phyloP scores from a whole-genome alignment of 371 early-diverging fungal species.

The Mucor sp. region DNA sequence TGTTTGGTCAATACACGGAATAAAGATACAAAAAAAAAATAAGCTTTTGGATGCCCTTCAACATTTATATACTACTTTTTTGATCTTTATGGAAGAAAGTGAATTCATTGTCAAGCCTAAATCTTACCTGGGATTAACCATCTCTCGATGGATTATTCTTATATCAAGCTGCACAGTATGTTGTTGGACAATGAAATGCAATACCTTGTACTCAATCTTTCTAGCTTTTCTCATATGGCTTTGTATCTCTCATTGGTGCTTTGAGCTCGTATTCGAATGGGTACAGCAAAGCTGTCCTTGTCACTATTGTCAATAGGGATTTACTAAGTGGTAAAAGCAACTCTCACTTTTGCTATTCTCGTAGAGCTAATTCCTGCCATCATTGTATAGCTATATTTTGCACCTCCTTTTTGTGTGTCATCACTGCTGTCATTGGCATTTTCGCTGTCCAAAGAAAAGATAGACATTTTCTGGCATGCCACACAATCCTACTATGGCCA shows the following conservation, averaged over 20 bases:
- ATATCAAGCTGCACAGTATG: neutral
- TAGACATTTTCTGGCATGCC: slow-evolving; percentile 19
- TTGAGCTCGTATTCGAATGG: neutral
- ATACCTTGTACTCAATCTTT: neutral
- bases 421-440: slow-evolving; percentile 24
- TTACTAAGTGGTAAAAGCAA: neutral
- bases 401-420: slow-evolving; percentile 18
- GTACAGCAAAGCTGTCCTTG: neutral
- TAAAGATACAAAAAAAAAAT: neutral
- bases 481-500: slow-evolving; percentile 20
- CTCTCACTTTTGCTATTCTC: neutral
- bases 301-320: slow-evolving; percentile 1
- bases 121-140: neutral
- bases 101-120: neutral
- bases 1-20: neutral
- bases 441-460: slow-evolving; percentile 19
- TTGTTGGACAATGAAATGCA: neutral
- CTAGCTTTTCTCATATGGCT: neutral
- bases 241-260: neutral
- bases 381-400: slow-evolving; percentile 16
- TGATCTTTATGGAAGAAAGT: neutral
- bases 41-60: neutral
- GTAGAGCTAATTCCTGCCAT: neutral
- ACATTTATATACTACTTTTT: neutral
- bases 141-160: slow-evolving; percentile 4